Evolutionary conservation across 768 basidiomycete genomes (phyloP).

Genomic region (Hypholoma sublateritium): DNA sequence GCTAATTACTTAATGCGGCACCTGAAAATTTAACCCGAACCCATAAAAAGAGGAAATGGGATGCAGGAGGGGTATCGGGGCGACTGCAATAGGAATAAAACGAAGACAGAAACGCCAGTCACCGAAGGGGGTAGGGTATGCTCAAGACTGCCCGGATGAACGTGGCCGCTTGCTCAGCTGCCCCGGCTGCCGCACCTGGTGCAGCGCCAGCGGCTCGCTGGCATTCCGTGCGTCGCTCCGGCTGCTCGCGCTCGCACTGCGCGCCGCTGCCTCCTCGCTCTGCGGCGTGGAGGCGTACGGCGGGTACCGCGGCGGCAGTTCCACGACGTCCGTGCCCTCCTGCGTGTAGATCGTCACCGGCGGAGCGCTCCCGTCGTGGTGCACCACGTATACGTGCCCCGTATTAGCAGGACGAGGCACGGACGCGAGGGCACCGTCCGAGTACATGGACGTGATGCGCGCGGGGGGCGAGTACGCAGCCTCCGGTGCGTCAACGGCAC

Average conservation of each 20-base stretch:
- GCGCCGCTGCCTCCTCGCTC: slow-evolving; percentile 13
- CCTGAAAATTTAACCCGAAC: no score
- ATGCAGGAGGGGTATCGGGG: no score
- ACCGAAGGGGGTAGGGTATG: no score
- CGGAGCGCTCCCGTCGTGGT: slow-evolving; percentile 56
- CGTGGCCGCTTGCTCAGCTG: no score
- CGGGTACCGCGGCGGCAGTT: slow-evolving; percentile 56
- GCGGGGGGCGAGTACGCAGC: slow-evolving; percentile 6
- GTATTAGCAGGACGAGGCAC: slow-evolving; percentile 3
- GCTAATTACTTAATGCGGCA: no score
- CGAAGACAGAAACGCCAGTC: no score
- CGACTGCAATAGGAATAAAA: no score
- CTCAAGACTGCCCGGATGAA: no score
- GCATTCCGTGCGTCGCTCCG: not conserved
- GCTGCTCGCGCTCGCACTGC: slow-evolving; percentile 15
- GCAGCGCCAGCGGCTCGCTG: no score
- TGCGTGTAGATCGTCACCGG: slow-evolving; percentile 60
- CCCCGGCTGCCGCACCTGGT: no score
- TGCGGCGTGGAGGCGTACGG: slow-evolving; percentile 17
- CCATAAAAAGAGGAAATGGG: no score
- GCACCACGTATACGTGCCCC: slow-evolving; percentile 53
- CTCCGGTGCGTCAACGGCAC: slow-evolving; percentile 1
- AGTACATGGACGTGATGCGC: slow-evolving; percentile 11
- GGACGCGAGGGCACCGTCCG: slow-evolving; percentile 9
- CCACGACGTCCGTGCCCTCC: slow-evolving; percentile 56